Evolutionary conservation across 345 rosid species (phyloP).

Genomic region (Rhodomyrtus tomentosa): DNA sequence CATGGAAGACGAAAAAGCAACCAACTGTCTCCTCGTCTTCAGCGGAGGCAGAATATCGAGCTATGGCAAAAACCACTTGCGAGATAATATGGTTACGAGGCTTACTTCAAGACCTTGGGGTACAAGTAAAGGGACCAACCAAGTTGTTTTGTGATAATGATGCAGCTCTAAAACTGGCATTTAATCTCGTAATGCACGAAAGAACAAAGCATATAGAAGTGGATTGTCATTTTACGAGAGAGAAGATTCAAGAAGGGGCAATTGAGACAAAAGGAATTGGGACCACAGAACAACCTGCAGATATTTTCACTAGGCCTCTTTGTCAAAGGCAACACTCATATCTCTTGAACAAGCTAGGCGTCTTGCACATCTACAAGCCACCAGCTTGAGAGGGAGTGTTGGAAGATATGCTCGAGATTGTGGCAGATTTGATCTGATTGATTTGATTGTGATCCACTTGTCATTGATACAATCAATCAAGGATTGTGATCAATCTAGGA

Average conservation of each 20-base stretch:
- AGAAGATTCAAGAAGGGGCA: neutral
- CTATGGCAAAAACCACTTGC: neutral
- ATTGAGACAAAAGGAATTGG: neutral
- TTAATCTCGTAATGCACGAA: no score
- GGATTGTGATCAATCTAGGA: no score
- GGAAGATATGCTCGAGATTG: no score
- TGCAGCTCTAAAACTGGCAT: no score
- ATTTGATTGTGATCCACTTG: no score
- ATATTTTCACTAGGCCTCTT: neutral
- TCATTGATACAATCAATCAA: no score
- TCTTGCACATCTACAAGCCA: no score
- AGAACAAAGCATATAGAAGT: no score
- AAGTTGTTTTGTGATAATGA: no score
- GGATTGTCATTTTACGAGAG: neutral
- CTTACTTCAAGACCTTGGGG: neutral
- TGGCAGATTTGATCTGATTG: no score
- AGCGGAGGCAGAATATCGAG: accelerated
- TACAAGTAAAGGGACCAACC: neutral
- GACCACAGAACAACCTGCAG: accelerated
- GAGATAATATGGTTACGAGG: neutral
- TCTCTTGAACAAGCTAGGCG: neutral
- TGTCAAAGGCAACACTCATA: neutral
- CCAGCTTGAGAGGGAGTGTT: no score
- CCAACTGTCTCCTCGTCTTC: neutral
- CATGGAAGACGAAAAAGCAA: neutral